Conservation (phyloP, 257 asterid genomes). For the Solanum gandarillasii region DNA sequence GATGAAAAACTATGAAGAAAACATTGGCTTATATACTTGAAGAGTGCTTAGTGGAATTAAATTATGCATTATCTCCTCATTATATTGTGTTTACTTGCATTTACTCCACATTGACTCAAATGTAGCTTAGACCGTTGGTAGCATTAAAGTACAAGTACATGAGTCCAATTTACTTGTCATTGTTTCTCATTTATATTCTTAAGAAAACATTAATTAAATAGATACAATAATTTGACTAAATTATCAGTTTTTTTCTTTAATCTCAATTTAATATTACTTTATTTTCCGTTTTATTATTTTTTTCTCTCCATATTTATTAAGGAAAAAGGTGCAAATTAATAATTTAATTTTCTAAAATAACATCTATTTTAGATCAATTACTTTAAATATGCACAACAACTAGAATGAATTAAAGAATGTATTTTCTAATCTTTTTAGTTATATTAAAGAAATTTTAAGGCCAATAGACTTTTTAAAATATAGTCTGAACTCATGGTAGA, state of each 20-base stretch:
- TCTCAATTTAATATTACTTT: background rate
- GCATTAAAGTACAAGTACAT: background rate
- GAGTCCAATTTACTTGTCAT: background rate
- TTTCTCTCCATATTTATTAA: background rate
- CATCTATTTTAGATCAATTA: background rate
- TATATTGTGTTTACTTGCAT: background rate
- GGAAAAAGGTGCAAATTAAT: background rate
- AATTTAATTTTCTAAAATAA: background rate
- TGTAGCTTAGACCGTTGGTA: background rate
- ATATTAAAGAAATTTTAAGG: background rate
- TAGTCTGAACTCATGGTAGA: background rate
- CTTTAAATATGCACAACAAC: background rate
- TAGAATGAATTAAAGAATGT: background rate
- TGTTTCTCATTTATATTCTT: background rate
- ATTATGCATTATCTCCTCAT: background rate
- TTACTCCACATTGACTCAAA: background rate
- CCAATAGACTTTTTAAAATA: background rate
- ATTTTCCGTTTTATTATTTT: background rate
- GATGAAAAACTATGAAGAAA: background rate
- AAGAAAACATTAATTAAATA: background rate
- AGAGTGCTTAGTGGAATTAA: background rate
- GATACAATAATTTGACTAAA: background rate
- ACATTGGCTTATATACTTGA: background rate
- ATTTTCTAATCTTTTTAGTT: background rate
- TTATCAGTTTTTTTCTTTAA: background rate